Conservation (phyloP, 768 basidiomycete genomes). For the Phanerodontia chrysosporium region DNA sequence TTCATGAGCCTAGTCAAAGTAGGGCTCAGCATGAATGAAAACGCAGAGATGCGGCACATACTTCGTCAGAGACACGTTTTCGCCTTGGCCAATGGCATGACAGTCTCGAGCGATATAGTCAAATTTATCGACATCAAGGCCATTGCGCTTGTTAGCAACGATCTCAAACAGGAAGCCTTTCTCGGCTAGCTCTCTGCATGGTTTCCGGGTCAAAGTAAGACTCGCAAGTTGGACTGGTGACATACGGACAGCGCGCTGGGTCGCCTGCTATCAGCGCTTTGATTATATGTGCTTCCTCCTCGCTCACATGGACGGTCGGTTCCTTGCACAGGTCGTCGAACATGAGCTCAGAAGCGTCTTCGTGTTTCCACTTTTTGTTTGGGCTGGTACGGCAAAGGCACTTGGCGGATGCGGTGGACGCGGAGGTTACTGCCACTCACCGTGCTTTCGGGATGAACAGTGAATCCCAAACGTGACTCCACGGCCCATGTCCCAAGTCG, state of each 20-base stretch:
- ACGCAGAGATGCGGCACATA: conserved; percentile 9
- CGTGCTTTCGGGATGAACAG: conserved; percentile 63
- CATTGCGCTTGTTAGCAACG: conserved; percentile 77
- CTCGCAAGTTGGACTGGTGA: conserved; percentile 3
- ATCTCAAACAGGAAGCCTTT: conserved; percentile 82
- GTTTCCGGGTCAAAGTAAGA: not conserved
- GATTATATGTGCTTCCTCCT: conserved; percentile 54
- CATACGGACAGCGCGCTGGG: conserved; percentile 44
- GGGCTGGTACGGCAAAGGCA: conserved; percentile 30
- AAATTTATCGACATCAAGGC: conserved; percentile 88
- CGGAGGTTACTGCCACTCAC: conserved; percentile 39
- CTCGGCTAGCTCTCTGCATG: conserved; percentile 28
- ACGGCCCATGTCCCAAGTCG: conserved; percentile 83
- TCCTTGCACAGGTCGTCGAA: conserved; percentile 59
- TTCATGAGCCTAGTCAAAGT: conserved; percentile 60
- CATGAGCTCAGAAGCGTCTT: conserved; percentile 81
- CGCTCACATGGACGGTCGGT: conserved; percentile 44
- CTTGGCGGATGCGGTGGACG: not conserved
- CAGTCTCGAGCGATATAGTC: conserved; percentile 81
- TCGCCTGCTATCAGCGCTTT: conserved; percentile 79
- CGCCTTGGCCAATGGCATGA: conserved; percentile 62
- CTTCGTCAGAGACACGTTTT: conserved; percentile 47
- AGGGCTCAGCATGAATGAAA: not conserved
- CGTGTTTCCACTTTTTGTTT: conserved; percentile 61
- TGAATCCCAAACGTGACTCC: conserved; percentile 82